Evolutionary conservation across 306 rosid species (phyloP).

Genomic region (Cucumis cinereus): DNA sequence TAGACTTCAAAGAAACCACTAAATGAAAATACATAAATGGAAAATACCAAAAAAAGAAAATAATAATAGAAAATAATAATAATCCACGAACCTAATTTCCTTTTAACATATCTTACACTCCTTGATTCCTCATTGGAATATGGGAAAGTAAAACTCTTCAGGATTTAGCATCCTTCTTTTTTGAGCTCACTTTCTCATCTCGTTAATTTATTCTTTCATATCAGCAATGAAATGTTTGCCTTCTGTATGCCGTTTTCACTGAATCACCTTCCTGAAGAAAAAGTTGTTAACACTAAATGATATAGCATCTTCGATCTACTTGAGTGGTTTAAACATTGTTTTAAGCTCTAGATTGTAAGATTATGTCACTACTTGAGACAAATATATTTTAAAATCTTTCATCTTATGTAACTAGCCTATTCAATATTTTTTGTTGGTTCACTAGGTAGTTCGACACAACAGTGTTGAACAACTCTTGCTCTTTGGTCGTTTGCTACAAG

Average conservation of each 20-base stretch:
- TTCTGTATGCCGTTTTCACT: not conserved
- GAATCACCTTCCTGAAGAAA: not conserved
- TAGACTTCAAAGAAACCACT: too few species aligned
- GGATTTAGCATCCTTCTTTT: not conserved
- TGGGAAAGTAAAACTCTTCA: not conserved
- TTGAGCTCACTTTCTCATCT: not conserved
- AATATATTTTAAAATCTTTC: not conserved
- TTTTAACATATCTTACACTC: not conserved
- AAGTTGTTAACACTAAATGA: not conserved
- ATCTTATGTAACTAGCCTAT: not conserved
- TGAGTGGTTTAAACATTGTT: not conserved
- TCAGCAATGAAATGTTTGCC: not conserved
- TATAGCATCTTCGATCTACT: not conserved
- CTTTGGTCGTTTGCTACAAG: constrained; percentile 89
- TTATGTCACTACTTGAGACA: not conserved
- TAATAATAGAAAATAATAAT: too few species aligned
- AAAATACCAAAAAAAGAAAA: too few species aligned
- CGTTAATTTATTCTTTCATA: not conserved
- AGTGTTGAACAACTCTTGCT: constrained; percentile 98
- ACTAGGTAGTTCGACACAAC: constrained; percentile 81
- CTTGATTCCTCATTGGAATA: not conserved
- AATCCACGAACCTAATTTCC: too few species aligned
- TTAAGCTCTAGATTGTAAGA: not conserved
- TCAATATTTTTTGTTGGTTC: constrained; percentile 15
- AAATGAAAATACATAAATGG: too few species aligned